Percentiles rank a stretch among this genome's conserved stretches.
phyloP scores from a whole-genome alignment of 1,139 yeast genomes.

The Hyphopichia burtonii region DNA sequence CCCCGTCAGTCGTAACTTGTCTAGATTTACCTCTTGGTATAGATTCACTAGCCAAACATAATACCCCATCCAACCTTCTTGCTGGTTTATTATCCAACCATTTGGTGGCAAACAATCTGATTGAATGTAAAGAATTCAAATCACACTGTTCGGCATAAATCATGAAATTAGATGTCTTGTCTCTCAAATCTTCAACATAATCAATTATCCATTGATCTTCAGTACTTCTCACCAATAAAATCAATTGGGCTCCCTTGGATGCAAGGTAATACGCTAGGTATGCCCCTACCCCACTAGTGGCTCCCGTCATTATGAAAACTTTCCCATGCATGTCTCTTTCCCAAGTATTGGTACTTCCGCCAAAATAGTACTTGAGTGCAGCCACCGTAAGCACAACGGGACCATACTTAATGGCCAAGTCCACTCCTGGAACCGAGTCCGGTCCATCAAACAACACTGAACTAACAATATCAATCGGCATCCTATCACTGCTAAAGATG shows the following conservation, averaged over 20 bases:
- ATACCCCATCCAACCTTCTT: conserved; percentile 80
- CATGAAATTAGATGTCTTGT: conserved; percentile 63
- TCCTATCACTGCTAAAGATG: too few species aligned
- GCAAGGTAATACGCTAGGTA: conserved; percentile 75
- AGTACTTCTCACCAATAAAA: conserved; percentile 64
- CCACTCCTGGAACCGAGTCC: conserved; percentile 71
- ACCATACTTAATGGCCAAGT: conserved; percentile 49
- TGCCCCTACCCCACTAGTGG: conserved; percentile 89
- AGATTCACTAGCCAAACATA: conserved; percentile 85
- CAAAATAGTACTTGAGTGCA: conserved; percentile 65
- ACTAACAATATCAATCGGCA: conserved; percentile 84
- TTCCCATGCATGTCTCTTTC: conserved; percentile 90
- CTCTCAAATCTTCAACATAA: conserved; percentile 74
- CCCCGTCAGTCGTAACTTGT: conserved; percentile 71
- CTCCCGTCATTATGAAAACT: conserved; percentile 77
- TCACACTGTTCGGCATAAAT: conserved; percentile 90
- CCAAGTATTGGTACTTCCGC: conserved; percentile 83
- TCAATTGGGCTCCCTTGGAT: conserved; percentile 77
- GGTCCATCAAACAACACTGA: conserved; percentile 70
- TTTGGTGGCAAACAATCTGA: conserved; percentile 88
- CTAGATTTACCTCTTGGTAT: conserved; percentile 66
- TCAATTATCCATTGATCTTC: conserved; percentile 79
- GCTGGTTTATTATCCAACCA: conserved; percentile 95
- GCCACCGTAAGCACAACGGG: conserved; percentile 50
- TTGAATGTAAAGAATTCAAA: conserved; percentile 65